These are phyloP conservation scores for Trichoderma hamatum DNA, from an alignment of 2,329 filamentous ascomycete genomes.

Conservation along the genomic window DNA sequence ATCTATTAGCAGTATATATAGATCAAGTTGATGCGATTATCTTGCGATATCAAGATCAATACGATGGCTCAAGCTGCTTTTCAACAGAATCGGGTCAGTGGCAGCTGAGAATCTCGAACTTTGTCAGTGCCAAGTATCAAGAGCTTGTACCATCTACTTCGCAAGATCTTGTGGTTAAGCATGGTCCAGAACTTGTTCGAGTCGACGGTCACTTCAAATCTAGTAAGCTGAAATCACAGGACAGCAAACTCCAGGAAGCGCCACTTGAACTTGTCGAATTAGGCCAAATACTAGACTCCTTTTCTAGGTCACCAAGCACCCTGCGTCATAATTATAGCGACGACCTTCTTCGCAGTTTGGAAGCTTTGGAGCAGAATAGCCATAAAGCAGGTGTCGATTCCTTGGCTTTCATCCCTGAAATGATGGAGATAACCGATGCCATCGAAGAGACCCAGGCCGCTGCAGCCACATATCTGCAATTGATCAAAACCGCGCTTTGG, in stretches of 20 bases:
- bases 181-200: background rate
- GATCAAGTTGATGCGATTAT: background rate
- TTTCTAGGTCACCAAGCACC: conserved; percentile 3
- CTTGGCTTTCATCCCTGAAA: background rate
- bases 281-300: conserved; percentile 8
- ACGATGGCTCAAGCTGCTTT: background rate
- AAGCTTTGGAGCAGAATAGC: background rate
- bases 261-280: background rate
- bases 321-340: conserved; percentile 30
- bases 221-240: background rate
- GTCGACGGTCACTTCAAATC: background rate
- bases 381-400: background rate
- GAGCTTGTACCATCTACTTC: conserved; percentile 4
- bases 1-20: background rate
- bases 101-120: background rate
- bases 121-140: background rate
- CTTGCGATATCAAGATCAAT: background rate
- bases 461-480: background rate
- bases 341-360: conserved; percentile 28
- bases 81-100: background rate
- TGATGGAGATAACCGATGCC: background rate
- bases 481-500: background rate
- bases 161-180: background rate
- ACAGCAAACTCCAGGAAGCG: background rate
- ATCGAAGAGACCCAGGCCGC: background rate